Conservation (phyloP, 768 basidiomycete genomes). For the Suillus fuscotomentosus region DNA sequence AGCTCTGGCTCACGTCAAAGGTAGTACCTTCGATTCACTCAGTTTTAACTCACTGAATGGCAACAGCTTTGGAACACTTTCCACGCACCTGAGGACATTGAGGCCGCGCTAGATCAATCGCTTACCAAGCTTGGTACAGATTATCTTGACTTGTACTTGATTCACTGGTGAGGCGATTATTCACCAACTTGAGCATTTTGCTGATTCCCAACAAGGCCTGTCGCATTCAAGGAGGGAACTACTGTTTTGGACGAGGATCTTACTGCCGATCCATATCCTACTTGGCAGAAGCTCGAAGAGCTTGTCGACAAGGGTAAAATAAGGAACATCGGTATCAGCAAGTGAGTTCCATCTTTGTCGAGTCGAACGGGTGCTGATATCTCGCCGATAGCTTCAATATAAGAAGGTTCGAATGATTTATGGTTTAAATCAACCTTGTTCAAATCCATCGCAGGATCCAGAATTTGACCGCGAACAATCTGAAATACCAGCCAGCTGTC, state of each 20-base stretch:
- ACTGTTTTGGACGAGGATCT: slow-evolving; percentile 51
- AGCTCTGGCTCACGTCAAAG: slow-evolving; percentile 70
- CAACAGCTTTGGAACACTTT: slow-evolving; percentile 72
- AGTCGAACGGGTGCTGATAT: neutral
- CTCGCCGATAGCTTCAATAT: slow-evolving; percentile 53
- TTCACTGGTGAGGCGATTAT: slow-evolving; percentile 58
- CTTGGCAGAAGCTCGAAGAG: slow-evolving; percentile 80
- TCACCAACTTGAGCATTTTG: neutral
- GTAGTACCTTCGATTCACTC: slow-evolving; percentile 15
- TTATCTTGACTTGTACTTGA: slow-evolving; percentile 79
- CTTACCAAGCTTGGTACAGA: slow-evolving; percentile 58
- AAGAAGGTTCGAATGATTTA: slow-evolving; percentile 33
- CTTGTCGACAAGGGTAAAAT: slow-evolving; percentile 75
- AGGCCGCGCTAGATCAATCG: slow-evolving; percentile 64
- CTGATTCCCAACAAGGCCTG: slow-evolving; percentile 43
- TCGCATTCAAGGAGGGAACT: slow-evolving; percentile 58
- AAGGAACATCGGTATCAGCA: slow-evolving; percentile 82
- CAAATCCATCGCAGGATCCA: slow-evolving; percentile 37
- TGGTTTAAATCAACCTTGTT: neutral
- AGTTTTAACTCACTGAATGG: neutral
- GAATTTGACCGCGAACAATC: slow-evolving; percentile 60
- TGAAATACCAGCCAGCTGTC: slow-evolving; percentile 62
- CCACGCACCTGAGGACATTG: slow-evolving; percentile 73
- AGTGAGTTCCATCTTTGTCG: slow-evolving; percentile 39
- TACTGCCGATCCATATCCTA: slow-evolving; percentile 70